phyloP scores from a whole-genome alignment of 768 basidiomycete species.

The Botryobasidium botryosum region DNA sequence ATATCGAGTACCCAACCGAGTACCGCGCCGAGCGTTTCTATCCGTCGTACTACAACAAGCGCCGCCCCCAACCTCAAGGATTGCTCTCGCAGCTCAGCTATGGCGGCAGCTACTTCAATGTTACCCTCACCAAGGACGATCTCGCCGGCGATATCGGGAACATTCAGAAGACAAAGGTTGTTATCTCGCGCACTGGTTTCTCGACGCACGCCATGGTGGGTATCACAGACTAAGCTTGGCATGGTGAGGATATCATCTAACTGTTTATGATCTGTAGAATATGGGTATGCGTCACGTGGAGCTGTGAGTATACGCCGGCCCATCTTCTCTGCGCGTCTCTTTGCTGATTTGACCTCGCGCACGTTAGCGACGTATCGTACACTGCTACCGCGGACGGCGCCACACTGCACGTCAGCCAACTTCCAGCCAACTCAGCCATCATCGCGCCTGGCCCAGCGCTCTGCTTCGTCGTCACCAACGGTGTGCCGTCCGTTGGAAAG shows the following conservation, averaged over 20 bases:
- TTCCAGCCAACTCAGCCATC: conserved; percentile 43
- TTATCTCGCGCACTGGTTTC: conserved; percentile 31
- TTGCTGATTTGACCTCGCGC: conserved; percentile 48
- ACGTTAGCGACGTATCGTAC: conserved; percentile 25
- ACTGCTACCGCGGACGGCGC: conserved; percentile 29
- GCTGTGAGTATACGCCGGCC: conserved; percentile 63
- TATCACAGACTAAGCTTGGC: conserved; percentile 14
- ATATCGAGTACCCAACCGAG: conserved; percentile 55
- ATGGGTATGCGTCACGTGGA: conserved; percentile 37
- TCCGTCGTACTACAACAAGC: conserved; percentile 49
- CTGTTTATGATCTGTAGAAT: conserved; percentile 13
- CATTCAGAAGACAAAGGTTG: conserved; percentile 33
- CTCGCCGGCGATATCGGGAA: conserved; percentile 26
- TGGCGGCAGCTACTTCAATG: conserved; percentile 26
- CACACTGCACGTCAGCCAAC: conserved; percentile 36
- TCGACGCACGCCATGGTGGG: conserved; percentile 35
- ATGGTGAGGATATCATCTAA: conserved; percentile 18
- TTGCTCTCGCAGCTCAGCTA: conserved; percentile 22
- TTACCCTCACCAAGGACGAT: conserved; percentile 22
- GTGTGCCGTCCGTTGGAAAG: conserved; percentile 44
- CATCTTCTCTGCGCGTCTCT: conserved; percentile 58
- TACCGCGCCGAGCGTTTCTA: conserved; percentile 76
- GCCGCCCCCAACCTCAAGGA: conserved; percentile 20
- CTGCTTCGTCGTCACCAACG: conserved; percentile 48
- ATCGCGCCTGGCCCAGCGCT: conserved; percentile 76